Percentiles rank a stretch among this genome's conserved stretches.
phyloP scores from a whole-genome alignment of 1,139 yeast species.

The Sugiyamaella castrensis region DNA sequence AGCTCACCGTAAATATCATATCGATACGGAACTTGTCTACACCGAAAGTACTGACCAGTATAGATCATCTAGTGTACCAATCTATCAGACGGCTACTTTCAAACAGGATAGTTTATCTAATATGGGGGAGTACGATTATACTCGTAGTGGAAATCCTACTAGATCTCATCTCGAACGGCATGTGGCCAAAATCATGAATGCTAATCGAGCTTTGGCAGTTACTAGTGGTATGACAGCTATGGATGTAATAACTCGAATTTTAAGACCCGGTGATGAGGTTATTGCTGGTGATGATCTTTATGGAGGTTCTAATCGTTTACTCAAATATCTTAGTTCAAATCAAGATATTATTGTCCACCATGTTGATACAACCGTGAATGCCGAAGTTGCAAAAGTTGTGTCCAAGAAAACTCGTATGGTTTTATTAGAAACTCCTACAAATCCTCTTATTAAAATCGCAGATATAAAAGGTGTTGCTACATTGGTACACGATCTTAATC shows the following conservation, averaged over 20 bases:
- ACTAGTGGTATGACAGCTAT: slow-evolving; percentile 91
- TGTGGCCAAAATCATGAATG: slow-evolving; percentile 70
- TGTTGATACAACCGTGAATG: slow-evolving; percentile 75
- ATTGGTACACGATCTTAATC: slow-evolving; percentile 64
- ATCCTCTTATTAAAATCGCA: slow-evolving; percentile 83
- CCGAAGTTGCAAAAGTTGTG: slow-evolving; percentile 45
- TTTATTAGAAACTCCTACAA: slow-evolving; percentile 85
- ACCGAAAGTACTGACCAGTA: slow-evolving; percentile 66
- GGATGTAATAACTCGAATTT: slow-evolving; percentile 73
- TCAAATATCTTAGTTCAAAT: slow-evolving; percentile 65
- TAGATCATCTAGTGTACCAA: slow-evolving; percentile 81
- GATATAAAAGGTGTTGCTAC: slow-evolving; percentile 66
- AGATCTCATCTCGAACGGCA: slow-evolving; percentile 77
- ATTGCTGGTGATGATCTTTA: slow-evolving; percentile 91
- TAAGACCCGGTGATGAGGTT: slow-evolving; percentile 77
- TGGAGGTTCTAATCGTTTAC: slow-evolving; percentile 86
- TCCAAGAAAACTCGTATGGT: slow-evolving; percentile 64
- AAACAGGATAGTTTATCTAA: slow-evolving; percentile 72
- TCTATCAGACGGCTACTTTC: slow-evolving; percentile 91
- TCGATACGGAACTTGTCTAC: slow-evolving; percentile 76
- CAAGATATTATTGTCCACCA: slow-evolving; percentile 71
- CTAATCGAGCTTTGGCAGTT: slow-evolving; percentile 72
- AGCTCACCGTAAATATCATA: slow-evolving; percentile 30
- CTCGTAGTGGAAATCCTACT: slow-evolving; percentile 94
- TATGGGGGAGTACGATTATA: slow-evolving; percentile 86